A percentile compares a stretch with the other conserved stretches of the same genome.
phyloP scores from a whole-genome alignment of 768 basidiomycete genomes.

The Suillus hirtellus region DNA sequence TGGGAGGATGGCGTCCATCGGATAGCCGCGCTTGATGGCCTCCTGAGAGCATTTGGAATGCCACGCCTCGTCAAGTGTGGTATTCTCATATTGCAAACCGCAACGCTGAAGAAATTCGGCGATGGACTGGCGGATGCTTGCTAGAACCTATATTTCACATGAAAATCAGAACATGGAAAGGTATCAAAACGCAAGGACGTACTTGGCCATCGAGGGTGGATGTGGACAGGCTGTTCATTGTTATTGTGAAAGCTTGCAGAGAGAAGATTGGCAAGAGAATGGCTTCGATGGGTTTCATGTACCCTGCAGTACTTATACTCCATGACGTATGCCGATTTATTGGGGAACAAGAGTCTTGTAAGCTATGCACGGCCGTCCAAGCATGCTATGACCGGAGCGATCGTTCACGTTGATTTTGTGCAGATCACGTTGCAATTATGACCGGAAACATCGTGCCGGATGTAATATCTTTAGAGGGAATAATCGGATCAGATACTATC shows the following conservation, averaged over 20 bases:
- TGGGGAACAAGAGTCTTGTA: not conserved
- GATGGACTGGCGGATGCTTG: not conserved
- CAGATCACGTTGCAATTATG: not conserved
- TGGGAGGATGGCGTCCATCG: not conserved
- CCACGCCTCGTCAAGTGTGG: not conserved
- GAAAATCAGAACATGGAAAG: not conserved
- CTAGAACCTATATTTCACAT: not conserved
- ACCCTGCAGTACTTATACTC: not conserved
- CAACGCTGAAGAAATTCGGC: conserved; percentile 2
- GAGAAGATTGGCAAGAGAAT: not conserved
- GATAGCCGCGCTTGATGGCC: not conserved
- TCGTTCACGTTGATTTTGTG: not conserved
- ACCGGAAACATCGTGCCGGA: not conserved
- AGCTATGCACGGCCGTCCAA: not conserved
- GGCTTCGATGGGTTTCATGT: not conserved
- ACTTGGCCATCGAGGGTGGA: not conserved
- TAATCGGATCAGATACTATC: not conserved
- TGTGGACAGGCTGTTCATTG: not conserved
- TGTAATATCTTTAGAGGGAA: not conserved
- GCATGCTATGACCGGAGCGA: not conserved
- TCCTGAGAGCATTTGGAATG: not conserved
- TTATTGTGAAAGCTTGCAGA: not conserved
- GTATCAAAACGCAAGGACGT: not conserved
- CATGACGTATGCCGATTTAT: not conserved
- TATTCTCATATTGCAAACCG: not conserved